A percentile compares a stretch with the other conserved stretches of the same genome.
These are phyloP conservation scores for Phytophthora syringae DNA, from an alignment of 352 stramenopile species.

Conservation along the genomic window DNA sequence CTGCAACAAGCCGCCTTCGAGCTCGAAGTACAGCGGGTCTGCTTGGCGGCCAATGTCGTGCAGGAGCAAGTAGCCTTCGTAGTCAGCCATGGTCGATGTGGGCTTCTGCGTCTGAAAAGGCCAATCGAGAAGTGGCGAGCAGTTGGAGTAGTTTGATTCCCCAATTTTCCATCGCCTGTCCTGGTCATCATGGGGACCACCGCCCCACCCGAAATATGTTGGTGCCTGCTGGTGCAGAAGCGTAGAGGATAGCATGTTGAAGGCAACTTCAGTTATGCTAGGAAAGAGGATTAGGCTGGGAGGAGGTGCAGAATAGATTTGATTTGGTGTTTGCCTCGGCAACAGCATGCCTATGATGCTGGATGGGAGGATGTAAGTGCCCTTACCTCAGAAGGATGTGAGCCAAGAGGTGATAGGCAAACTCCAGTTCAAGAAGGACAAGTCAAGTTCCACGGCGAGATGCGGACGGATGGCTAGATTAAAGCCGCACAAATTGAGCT, in stretches of 20 bases:
- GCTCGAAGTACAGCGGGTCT: slow-evolving; percentile 84
- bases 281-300: not conserved
- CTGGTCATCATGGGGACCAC: slow-evolving; percentile 30
- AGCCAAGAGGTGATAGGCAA: not conserved
- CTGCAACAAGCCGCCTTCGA: slow-evolving; percentile 70
- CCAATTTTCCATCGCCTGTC: slow-evolving; percentile 13
- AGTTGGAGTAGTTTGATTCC: slow-evolving; percentile 8
- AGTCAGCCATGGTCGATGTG: slow-evolving; percentile 65
- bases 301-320: not conserved
- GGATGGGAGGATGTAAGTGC: not conserved
- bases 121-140: slow-evolving; percentile 16
- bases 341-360: not conserved
- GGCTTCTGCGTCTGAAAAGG: slow-evolving; percentile 8
- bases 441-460: slow-evolving; percentile 7
- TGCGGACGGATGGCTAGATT: not conserved
- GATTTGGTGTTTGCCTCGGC: too few relatives aligned
- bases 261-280: slow-evolving; percentile 21
- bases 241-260: not conserved
- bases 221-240: slow-evolving; percentile 13
- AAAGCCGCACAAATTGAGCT: slow-evolving; percentile 5
- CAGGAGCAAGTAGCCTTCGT: slow-evolving; percentile 81
- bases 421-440: not conserved
- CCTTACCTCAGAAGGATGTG: too few relatives aligned
- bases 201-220: slow-evolving; percentile 12
- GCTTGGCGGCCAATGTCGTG: slow-evolving; percentile 59